These are phyloP conservation scores for Fusarium buharicum DNA, from an alignment of 2,329 filamentous ascomycete genomes.

Conservation along the genomic window DNA sequence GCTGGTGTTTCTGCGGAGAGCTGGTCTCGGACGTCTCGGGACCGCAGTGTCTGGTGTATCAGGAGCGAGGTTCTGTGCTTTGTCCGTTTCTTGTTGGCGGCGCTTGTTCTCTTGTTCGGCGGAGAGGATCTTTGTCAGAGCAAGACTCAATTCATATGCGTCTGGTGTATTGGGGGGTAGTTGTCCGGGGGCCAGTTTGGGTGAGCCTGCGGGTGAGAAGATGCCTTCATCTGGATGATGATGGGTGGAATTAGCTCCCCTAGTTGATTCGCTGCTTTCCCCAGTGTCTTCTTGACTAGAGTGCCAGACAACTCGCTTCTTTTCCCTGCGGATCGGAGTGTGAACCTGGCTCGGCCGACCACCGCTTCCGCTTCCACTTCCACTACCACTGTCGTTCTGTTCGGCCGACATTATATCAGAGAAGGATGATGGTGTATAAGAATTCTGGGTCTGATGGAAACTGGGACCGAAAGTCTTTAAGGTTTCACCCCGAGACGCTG, in stretches of 20 bases:
- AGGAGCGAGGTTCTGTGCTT: constrained; percentile 6
- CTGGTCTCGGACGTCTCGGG: constrained; percentile 50
- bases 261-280: constrained; percentile 11
- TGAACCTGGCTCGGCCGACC: constrained; percentile 44
- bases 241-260: constrained; percentile 10
- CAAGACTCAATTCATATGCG: constrained; percentile 52
- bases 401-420: constrained; percentile 36
- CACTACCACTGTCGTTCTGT: constrained; percentile 43
- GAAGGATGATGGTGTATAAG: not conserved
- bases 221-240: constrained; percentile 32
- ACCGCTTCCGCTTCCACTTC: constrained; percentile 45
- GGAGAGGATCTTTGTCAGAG: constrained; percentile 53
- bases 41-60: constrained; percentile 30
- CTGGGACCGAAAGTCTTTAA: constrained; percentile 15
- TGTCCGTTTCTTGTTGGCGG: constrained; percentile 26
- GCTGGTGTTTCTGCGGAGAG: constrained; percentile 56
- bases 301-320: constrained; percentile 56
- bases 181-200: constrained; percentile 39
- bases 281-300: constrained; percentile 45
- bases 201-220: constrained; percentile 45
- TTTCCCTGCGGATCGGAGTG: constrained; percentile 51
- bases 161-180: constrained; percentile 52
- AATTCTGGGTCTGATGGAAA: constrained; percentile 15
- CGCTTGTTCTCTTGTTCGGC: constrained; percentile 45
- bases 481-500: constrained; percentile 28